Percentiles rank a stretch among this genome's conserved stretches.
Conservation (phyloP, 805 yeast species). For the Kluyveromyces aestuarii region DNA sequence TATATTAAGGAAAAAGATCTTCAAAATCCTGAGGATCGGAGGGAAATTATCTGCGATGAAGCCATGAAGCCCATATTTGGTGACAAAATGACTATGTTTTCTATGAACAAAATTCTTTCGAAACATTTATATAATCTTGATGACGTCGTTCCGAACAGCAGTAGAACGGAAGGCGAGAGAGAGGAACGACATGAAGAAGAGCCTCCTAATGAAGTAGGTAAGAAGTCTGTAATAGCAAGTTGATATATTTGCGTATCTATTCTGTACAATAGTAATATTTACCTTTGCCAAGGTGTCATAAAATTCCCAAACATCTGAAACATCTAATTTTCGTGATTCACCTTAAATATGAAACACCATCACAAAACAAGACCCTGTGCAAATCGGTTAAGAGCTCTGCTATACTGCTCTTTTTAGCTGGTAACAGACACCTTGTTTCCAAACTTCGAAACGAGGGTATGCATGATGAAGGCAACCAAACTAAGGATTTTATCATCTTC, state of each 20-base stretch:
- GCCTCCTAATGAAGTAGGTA: not conserved
- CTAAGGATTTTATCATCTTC: slow-evolving; percentile 9
- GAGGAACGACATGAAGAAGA: not conserved
- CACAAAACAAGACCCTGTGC: not conserved
- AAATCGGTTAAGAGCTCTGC: too few species aligned
- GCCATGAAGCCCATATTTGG: slow-evolving; percentile 51
- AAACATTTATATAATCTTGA: slow-evolving; percentile 38
- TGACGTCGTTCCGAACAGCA: slow-evolving; percentile 4
- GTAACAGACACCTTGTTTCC: not conserved
- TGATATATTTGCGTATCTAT: not conserved
- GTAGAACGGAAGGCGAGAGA: not conserved
- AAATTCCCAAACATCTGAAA: slow-evolving; percentile 16
- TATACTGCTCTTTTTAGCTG: not conserved
- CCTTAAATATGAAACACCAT: not conserved
- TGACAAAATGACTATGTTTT: slow-evolving; percentile 46
- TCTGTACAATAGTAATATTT: not conserved
- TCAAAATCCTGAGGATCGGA: slow-evolving; percentile 58
- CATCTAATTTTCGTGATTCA: not conserved
- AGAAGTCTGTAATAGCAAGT: not conserved
- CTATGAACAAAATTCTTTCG: slow-evolving; percentile 45
- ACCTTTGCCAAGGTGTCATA: not conserved
- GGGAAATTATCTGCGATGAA: slow-evolving; percentile 59
- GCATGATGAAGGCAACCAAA: slow-evolving; percentile 1
- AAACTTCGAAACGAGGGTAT: not conserved
- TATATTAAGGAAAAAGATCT: slow-evolving; percentile 54